Percentiles rank a stretch among this genome's conserved stretches.
phyloP scores from a whole-genome alignment of 208 protist genomes.

The Trichomonas tenax region DNA sequence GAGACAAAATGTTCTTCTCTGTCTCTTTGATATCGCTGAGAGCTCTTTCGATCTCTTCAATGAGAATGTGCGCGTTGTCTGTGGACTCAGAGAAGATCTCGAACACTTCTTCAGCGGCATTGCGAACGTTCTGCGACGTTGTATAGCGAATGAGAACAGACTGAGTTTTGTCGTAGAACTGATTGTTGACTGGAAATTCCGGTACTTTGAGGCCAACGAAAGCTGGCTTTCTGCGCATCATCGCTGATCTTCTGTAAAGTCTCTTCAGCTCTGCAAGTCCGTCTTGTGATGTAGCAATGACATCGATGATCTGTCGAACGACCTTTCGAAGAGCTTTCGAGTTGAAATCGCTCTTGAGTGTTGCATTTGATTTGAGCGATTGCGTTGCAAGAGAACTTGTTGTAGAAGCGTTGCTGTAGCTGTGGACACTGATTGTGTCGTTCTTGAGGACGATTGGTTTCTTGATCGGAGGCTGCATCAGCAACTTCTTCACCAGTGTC shows the following conservation, averaged over 20 bases:
- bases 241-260: not conserved
- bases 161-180: not conserved
- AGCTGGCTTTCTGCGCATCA: not conserved
- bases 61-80: not conserved
- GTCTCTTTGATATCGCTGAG: not conserved
- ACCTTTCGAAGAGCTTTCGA: not conserved
- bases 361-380: not conserved
- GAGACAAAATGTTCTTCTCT: not conserved
- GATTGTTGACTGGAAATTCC: not conserved
- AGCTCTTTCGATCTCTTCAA: not conserved
- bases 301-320: not conserved
- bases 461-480: not conserved
- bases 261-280: not conserved
- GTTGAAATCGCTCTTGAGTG: not conserved
- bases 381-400: not conserved
- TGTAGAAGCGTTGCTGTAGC: not conserved
- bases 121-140: not conserved
- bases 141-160: not conserved
- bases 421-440: not conserved
- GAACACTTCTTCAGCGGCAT: not conserved
- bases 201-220: not conserved
- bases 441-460: not conserved
- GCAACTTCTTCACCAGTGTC: not conserved
- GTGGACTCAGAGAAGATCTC: not conserved
- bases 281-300: not conserved